A percentile compares a stretch with the other conserved stretches of the same genome.
Evolutionary conservation across 139 green algal genomes (phyloP).

Genomic region (Parachlorella kessleri): DNA sequence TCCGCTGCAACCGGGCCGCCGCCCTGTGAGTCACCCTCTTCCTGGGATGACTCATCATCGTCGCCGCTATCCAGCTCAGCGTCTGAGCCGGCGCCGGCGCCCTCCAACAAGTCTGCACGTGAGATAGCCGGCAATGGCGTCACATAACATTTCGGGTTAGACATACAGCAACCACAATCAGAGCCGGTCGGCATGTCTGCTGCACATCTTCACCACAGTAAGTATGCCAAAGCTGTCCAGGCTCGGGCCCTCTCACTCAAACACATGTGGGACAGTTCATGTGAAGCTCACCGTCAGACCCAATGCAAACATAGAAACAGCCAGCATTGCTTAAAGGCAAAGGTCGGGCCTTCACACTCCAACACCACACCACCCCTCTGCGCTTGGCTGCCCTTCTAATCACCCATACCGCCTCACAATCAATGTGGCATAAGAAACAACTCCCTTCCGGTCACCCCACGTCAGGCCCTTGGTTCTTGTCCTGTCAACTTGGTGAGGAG

Average conservation of each 20-base stretch:
- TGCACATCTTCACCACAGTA: neutral
- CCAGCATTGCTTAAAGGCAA: no score
- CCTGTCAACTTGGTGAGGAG: no score
- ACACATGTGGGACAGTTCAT: constrained; percentile 1
- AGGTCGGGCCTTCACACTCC: no score
- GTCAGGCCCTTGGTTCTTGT: no score
- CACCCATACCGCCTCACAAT: neutral
- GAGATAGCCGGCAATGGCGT: neutral
- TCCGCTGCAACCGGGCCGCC: neutral
- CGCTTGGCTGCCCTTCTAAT: neutral
- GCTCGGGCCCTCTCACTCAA: neutral
- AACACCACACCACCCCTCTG: neutral
- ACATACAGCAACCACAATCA: no score
- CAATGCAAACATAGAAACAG: no score
- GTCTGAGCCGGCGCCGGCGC: neutral
- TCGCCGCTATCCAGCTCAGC: constrained; percentile 11
- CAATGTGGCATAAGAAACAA: neutral
- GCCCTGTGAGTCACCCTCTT: neutral
- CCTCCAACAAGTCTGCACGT: constrained; percentile 21
- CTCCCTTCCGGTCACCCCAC: no score
- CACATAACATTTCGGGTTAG: neutral
- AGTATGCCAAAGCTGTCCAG: neutral
- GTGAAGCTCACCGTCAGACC: no score
- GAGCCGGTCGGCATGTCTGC: no score
- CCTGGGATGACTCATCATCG: constrained; percentile 19